Base-by-base conservation (phyloP, 768 basidiomycete species). In the Mycena leptocephala region DNA sequence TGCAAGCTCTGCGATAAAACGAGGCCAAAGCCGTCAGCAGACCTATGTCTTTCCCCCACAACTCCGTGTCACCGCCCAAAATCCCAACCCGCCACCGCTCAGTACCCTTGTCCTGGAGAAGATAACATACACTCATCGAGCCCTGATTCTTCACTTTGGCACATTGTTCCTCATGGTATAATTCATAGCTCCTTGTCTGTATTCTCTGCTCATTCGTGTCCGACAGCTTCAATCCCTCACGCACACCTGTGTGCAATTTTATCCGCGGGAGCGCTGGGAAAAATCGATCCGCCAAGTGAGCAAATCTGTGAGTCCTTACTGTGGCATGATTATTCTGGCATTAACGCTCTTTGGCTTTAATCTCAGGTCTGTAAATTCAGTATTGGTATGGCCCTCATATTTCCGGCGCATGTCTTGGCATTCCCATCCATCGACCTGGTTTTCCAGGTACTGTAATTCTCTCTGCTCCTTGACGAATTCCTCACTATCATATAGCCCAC, bases 371-470 rank as follows among this genome's bases (percentile, higher is more conserved):
- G 16, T 70, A 74, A 35, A 73, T 48, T 59, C 55, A 48, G 46
- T 33, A 58, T 82, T 48, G 81, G 74, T 0, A 63, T 82, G 24
- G 79, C 79, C 8, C 43, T 82, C 9, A 76, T 80, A 33, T 81
- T 82, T 41, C 11, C 62, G 30, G 62, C 75, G 1, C 73, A 75
- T 61, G 68, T 82, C 2, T 26, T 82, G 1, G 79, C 77, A 18
- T 82, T 82, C 68, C 28, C 70, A 10, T 56, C 78, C 5, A 63
- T 33, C 13, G 79, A 81, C 59, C 53, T 76, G 5, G 30, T 82
- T 3, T 78, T 80, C 56, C 80, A 82, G 70, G 81, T 81, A 70
- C 22, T 59, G 5, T 46, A 32, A 67, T 33, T 11, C 22, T 28
- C 8, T 5, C 37, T 18, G 2, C 26, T 20, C 53, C 30, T 26